Evolutionary conservation across 2,329 filamentous ascomycete species (phyloP).

Genomic region (Arthrobotrys iridis): DNA sequence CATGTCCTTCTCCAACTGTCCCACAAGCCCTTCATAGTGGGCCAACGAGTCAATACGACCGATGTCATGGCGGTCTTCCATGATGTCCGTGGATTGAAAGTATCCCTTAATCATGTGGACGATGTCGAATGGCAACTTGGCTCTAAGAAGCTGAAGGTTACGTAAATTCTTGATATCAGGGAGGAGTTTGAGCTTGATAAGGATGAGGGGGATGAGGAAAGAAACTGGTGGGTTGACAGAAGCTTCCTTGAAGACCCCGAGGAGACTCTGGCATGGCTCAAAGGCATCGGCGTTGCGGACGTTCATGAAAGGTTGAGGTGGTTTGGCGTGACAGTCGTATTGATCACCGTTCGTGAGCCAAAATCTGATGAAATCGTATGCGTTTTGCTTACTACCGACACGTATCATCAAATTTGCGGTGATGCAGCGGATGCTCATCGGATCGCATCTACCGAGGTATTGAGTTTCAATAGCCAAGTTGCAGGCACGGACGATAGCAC

Average conservation of each 20-base stretch:
- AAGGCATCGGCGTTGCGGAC: slow-evolving; percentile 10
- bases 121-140: slow-evolving; percentile 9
- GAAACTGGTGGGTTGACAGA: not conserved
- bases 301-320: slow-evolving; percentile 5
- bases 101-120: not conserved
- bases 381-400: not conserved
- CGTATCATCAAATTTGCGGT: slow-evolving; percentile 27
- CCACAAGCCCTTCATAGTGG: slow-evolving; percentile 11
- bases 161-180: slow-evolving; percentile 3
- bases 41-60: not conserved
- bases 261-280: not conserved
- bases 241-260: not conserved
- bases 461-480: slow-evolving; percentile 2
- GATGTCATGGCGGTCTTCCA: not conserved
- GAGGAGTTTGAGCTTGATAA: slow-evolving; percentile 34
- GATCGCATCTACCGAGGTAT: slow-evolving; percentile 28
- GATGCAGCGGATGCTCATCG: slow-evolving; percentile 2
- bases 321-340: slow-evolving; percentile 15
- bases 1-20: slow-evolving; percentile 3
- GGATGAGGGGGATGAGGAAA: slow-evolving; percentile 2
- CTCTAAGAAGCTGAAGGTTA: slow-evolving; percentile 19
- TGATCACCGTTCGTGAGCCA: slow-evolving; percentile 25
- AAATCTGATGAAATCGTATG: slow-evolving; percentile 33
- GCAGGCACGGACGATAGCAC: not conserved
- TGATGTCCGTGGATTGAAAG: not conserved